These are phyloP conservation scores for Backusella parvicylindrica DNA, from an alignment of 192 early-diverging fungal species.

Conservation along the genomic window DNA sequence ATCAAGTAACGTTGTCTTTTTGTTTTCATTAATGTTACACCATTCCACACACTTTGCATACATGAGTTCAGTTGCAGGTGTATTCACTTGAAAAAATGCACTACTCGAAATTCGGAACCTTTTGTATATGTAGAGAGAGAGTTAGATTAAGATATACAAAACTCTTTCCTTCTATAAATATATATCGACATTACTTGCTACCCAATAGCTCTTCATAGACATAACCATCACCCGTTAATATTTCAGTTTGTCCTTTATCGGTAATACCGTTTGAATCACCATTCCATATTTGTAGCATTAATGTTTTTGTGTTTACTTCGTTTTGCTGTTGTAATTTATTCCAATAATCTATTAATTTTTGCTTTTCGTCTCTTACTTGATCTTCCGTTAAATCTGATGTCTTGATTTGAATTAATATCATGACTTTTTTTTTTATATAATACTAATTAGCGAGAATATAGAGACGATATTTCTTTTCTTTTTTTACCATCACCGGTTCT, in stretches of 20 bases:
- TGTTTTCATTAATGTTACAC: conserved; percentile 18
- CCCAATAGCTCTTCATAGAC: conserved; percentile 66
- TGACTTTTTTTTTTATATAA: conserved; percentile 32
- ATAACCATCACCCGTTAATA: conserved; percentile 51
- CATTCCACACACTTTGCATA: conserved; percentile 47
- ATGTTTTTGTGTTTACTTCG: conserved; percentile 37
- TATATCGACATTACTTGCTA: too few relatives aligned
- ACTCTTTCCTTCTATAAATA: too few relatives aligned
- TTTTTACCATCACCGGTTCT: conserved; percentile 52
- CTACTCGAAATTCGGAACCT: conserved; percentile 68
- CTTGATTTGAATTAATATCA: conserved; percentile 67
- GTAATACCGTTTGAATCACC: conserved; percentile 53
- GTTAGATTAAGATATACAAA: neutral
- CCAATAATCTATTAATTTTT: conserved; percentile 25
- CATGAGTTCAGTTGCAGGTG: conserved; percentile 60
- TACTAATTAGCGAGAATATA: too few relatives aligned
- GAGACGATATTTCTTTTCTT: neutral
- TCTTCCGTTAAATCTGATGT: conserved; percentile 39
- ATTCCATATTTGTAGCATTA: conserved; percentile 46
- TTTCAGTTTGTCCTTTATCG: conserved; percentile 37
- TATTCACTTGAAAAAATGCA: conserved; percentile 82
- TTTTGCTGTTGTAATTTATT: conserved; percentile 11
- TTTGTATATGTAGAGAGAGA: neutral
- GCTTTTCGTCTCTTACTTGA: conserved; percentile 35
- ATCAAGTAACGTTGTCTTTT: conserved; percentile 56